phyloP scores from a whole-genome alignment of 2,329 filamentous ascomycete species.

The Chaetomiaceae sp. region DNA sequence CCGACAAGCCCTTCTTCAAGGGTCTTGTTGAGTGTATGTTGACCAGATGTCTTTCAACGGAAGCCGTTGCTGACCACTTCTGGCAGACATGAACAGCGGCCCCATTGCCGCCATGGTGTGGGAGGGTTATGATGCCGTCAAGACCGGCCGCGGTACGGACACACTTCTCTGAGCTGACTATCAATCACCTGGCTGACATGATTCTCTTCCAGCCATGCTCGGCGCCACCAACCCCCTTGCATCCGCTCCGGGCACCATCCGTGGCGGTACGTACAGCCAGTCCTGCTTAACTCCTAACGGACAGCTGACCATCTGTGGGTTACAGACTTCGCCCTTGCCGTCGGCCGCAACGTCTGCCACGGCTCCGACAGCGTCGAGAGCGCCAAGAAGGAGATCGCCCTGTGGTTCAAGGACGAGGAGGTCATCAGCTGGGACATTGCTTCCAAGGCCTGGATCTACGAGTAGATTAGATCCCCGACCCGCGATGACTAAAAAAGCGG shows the following conservation, averaged over 20 bases:
- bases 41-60: background rate
- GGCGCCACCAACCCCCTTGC: conserved; percentile 98
- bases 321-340: conserved; percentile 60
- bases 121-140: conserved; percentile 98
- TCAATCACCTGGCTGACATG: conserved; percentile 19
- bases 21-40: conserved; percentile 83
- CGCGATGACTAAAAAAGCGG: no score
- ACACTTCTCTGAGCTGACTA: conserved; percentile 20
- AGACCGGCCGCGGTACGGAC: conserved; percentile 80
- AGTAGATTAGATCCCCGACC: conserved; percentile 39
- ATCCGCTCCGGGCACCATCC: conserved; percentile 95
- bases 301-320: background rate
- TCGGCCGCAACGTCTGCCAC: conserved; percentile 99
- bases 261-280: conserved; percentile 49
- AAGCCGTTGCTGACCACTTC: conserved; percentile 18
- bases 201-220: conserved; percentile 60
- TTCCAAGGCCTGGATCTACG: conserved; percentile 93
- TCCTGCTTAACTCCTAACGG: conserved; percentile 33
- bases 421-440: conserved; percentile 77
- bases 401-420: conserved; percentile 94
- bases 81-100: conserved; percentile 86
- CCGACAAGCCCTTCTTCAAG: conserved; percentile 92
- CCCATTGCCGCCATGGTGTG: conserved; percentile 99
- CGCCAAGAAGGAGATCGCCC: conserved; percentile 98
- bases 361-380: conserved; percentile 97